Percentiles rank a stretch among this genome's conserved stretches.
Conservation (phyloP, 2,329 filamentous ascomycete genomes). For the Bipolaris bicolor region DNA sequence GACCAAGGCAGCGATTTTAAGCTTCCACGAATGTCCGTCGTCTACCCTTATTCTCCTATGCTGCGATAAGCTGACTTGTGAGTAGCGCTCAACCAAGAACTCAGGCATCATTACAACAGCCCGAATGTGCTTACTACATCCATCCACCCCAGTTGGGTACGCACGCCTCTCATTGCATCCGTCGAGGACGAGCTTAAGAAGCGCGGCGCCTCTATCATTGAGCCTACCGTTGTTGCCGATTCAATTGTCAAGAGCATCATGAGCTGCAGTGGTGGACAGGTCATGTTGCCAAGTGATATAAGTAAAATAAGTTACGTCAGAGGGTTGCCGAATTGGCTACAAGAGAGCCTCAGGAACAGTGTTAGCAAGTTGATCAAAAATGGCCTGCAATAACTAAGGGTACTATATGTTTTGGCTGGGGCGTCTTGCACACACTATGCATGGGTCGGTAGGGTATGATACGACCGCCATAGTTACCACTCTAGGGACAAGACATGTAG, state of each 20-base stretch:
- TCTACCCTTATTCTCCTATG: slow-evolving; percentile 51
- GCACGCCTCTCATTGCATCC: slow-evolving; percentile 49
- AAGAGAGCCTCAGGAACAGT: slow-evolving; percentile 47
- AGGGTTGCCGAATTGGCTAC: slow-evolving; percentile 57
- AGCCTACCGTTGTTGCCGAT: slow-evolving; percentile 49
- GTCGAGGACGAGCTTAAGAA: slow-evolving; percentile 42
- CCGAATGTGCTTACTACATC: slow-evolving; percentile 51
- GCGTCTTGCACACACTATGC: neutral
- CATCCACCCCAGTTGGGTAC: slow-evolving; percentile 53
- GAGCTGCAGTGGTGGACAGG: slow-evolving; percentile 48
- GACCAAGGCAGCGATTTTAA: slow-evolving; percentile 59
- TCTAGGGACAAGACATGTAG: neutral
- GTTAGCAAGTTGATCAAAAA: slow-evolving; percentile 24
- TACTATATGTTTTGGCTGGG: neutral
- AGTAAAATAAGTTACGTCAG: slow-evolving; percentile 45
- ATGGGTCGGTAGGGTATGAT: too few species aligned
- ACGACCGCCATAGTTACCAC: too few species aligned
- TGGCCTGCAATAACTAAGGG: slow-evolving; percentile 10
- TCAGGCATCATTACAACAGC: slow-evolving; percentile 48
- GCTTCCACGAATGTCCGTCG: slow-evolving; percentile 60
- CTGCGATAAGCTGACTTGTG: slow-evolving; percentile 7
- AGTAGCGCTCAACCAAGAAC: slow-evolving; percentile 46
- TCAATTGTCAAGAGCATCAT: slow-evolving; percentile 52
- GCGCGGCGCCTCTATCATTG: slow-evolving; percentile 42
- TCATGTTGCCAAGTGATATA: slow-evolving; percentile 44